phyloP scores from a whole-genome alignment of 345 rosid species.

The Hevea brasiliensis region DNA sequence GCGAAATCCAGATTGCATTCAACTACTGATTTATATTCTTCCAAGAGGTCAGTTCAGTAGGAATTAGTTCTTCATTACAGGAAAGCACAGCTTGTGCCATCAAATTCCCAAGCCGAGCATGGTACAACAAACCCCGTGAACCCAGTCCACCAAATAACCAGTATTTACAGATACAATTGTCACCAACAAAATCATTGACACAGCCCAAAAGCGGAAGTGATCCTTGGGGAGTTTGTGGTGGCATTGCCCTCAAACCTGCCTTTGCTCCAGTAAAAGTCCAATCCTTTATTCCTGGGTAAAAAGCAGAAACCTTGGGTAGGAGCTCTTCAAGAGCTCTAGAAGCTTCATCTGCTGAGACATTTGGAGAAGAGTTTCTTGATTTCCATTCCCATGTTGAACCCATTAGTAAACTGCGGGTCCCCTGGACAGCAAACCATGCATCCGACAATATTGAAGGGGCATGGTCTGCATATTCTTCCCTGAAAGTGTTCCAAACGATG shows the following conservation, averaged over 20 bases:
- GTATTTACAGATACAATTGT: conserved; percentile 41
- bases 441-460: conserved; percentile 82
- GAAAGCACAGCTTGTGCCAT: conserved; percentile 63
- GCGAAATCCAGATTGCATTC: not conserved
- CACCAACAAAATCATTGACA: conserved; percentile 49
- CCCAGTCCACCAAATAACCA: conserved; percentile 94
- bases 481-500: conserved; percentile 28
- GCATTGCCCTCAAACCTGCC: conserved; percentile 94
- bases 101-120: conserved; percentile 79
- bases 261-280: conserved; percentile 70
- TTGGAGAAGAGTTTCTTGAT: conserved; percentile 61
- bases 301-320: conserved; percentile 64
- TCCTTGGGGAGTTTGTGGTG: conserved; percentile 70
- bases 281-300: conserved; percentile 61
- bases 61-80: conserved; percentile 58
- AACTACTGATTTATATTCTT: conserved; percentile 38
- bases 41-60: conserved; percentile 71
- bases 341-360: conserved; percentile 71
- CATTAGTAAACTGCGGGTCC: conserved; percentile 52
- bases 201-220: conserved; percentile 84
- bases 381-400: conserved; percentile 97
- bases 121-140: conserved; percentile 78
- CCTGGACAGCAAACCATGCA: conserved; percentile 85
- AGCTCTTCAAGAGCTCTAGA: conserved; percentile 68
- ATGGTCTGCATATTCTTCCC: conserved; percentile 59